Evolutionary conservation across 768 basidiomycete species (phyloP).

Genomic region (Suillus variegatus): DNA sequence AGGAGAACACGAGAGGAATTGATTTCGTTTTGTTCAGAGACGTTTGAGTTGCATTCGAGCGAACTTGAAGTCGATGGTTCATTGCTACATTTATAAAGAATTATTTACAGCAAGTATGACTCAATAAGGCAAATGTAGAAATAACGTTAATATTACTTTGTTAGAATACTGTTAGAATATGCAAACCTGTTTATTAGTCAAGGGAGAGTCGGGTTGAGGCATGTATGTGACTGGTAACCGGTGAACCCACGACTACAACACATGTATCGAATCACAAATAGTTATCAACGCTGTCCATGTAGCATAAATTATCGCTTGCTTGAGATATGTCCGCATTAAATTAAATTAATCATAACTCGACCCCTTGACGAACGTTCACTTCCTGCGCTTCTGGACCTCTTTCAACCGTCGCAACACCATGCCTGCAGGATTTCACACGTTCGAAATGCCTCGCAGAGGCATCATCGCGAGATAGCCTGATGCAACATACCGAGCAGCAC

Average conservation of each 20-base stretch:
- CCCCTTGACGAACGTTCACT: conserved; percentile 20
- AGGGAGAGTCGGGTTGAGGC: neutral
- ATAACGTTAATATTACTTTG: neutral
- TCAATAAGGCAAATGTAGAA: neutral
- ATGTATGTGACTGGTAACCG: neutral
- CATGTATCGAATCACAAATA: neutral
- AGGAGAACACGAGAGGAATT: neutral
- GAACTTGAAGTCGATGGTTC: neutral
- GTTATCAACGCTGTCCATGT: neutral
- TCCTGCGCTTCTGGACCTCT: conserved; percentile 17
- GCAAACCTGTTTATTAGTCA: neutral
- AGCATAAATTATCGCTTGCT: neutral
- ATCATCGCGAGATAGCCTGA: conserved; percentile 32
- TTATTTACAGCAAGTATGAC: neutral
- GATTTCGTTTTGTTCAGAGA: neutral
- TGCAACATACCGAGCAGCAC: conserved; percentile 27
- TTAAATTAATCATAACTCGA: conserved; percentile 12
- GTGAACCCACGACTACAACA: neutral
- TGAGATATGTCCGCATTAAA: neutral
- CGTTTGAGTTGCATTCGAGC: neutral
- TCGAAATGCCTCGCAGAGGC: conserved; percentile 33
- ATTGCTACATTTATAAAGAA: neutral
- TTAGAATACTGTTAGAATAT: neutral
- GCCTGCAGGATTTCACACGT: conserved; percentile 26
- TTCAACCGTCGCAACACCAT: conserved; percentile 1